Conservation (phyloP, 1,284 basidiomycete species). For the Filobasidium uniguttulatum region DNA sequence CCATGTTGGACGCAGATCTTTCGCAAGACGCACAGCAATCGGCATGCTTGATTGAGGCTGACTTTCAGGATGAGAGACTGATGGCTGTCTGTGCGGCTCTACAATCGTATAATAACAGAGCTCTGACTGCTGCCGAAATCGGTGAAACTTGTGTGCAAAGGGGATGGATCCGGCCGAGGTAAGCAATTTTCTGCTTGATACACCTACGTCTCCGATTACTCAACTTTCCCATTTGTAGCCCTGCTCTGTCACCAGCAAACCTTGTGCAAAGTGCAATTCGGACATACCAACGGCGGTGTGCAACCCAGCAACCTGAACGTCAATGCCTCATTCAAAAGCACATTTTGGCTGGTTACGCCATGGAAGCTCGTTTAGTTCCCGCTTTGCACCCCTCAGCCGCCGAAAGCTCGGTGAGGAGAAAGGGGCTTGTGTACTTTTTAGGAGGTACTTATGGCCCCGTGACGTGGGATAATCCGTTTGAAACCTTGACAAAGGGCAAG, state of each 20-base stretch:
- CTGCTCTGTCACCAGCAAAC: slow-evolving; percentile 1
- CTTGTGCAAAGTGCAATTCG: slow-evolving; percentile 6
- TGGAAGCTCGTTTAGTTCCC: slow-evolving; percentile 3
- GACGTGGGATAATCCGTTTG: slow-evolving; percentile 12
- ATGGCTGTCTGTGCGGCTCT: slow-evolving; percentile 12
- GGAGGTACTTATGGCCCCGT: slow-evolving; percentile 3
- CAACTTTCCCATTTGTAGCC: background rate
- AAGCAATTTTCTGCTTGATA: background rate
- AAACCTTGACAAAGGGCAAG: background rate
- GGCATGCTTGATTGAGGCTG: background rate
- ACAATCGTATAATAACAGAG: slow-evolving; percentile 8
- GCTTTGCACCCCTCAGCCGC: slow-evolving; percentile 5
- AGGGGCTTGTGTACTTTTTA: slow-evolving; percentile 9
- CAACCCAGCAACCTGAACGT: background rate
- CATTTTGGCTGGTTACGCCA: background rate
- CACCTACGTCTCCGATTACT: background rate
- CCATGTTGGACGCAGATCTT: too few relatives aligned
- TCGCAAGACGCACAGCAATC: too few relatives aligned
- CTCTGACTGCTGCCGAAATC: slow-evolving; percentile 9
- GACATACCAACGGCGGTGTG: slow-evolving; percentile 5
- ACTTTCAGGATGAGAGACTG: slow-evolving; percentile 8
- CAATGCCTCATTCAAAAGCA: slow-evolving; percentile 3
- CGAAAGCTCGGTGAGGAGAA: background rate
- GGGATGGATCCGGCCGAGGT: slow-evolving; percentile 11
- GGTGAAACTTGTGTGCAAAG: slow-evolving; percentile 3